Percentiles rank a stretch among this genome's conserved stretches.
Evolutionary conservation across 441 rosid species (phyloP).

Genomic region (Adansonia madagascariensis): DNA sequence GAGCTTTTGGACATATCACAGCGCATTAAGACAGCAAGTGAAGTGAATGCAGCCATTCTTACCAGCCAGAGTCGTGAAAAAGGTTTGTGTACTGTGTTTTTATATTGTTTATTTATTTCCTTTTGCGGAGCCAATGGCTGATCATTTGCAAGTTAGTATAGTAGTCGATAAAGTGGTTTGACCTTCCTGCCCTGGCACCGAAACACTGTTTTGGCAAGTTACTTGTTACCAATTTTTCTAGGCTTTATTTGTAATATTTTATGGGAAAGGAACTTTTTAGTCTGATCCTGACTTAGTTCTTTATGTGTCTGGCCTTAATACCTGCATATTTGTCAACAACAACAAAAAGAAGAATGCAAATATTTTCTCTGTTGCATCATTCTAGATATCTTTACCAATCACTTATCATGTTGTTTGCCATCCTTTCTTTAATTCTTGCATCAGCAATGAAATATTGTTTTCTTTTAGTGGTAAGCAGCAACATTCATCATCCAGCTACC

Average conservation of each 20-base stretch:
- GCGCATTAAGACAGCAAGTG: constrained; percentile 89
- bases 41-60: constrained; percentile 92
- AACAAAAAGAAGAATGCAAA: background rate
- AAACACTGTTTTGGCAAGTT: no score
- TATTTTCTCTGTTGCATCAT: background rate
- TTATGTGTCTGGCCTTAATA: background rate
- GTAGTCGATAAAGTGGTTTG: no score
- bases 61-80: constrained; percentile 83
- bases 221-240: no score
- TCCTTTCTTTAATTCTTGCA: background rate
- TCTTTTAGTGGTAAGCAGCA: background rate
- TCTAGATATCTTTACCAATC: background rate
- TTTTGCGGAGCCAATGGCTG: background rate
- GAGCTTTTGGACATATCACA: constrained; percentile 85
- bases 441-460: background rate
- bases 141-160: no score
- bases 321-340: background rate
- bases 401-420: background rate
- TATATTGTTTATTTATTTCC: background rate
- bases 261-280: no score
- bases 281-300: background rate
- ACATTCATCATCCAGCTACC: background rate
- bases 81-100: background rate
- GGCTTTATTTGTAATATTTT: no score
- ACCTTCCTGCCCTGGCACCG: no score